Base-by-base conservation (phyloP, 1,139 yeast species). In the Wickerhamomyces sp. region DNA sequence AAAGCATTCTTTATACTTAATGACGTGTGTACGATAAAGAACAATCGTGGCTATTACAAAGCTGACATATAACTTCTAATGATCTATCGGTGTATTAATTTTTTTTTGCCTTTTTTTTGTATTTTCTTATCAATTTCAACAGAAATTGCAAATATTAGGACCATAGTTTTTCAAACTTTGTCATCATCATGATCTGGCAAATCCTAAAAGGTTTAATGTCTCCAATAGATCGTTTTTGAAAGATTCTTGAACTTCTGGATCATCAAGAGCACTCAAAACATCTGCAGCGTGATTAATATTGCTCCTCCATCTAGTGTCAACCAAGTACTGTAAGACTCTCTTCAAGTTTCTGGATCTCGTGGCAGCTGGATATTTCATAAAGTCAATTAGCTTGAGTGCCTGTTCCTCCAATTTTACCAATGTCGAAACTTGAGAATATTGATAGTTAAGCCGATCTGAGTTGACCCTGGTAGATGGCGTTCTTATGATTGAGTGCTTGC, bases 191-290 rank as follows among this genome's bases (percentile, higher is more conserved):
- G 27, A 49, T 33, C 55, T 46, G 22, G 38, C 44, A 35, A 58
- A 55, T 2, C 67, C 67, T 24, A 61, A 48, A 17, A 49, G 42
- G 23, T 49, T 55, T 8, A 61, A 50, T 1, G 67, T 55, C 12
- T 55, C 58, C 23, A 51, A 51, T 31, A 64, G 55, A 31, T 58
- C 58, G 12, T 40, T 42, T 25, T 53, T 55, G 24, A 63, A 42
- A 4, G 44, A 35, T n/a, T 49, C 38, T 33, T 55, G 59, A 18
- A 51, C 44, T 8, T 42, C 43, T 6, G 54, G 42, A 33, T 53
- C 54, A 7, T 51, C 53, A 24, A 54, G 34, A n/a, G 47, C 33
- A 6, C 44, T 39, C 33, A 62, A 34, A 37, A 54, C 52, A 4
- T 40, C 42, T n/a, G 47, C 39, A 26, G 61, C 39, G 6, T 42